Evolutionary conservation across 2,329 filamentous ascomycete species (phyloP).

Genomic region (Mycosphaerelloides madeirae): DNA sequence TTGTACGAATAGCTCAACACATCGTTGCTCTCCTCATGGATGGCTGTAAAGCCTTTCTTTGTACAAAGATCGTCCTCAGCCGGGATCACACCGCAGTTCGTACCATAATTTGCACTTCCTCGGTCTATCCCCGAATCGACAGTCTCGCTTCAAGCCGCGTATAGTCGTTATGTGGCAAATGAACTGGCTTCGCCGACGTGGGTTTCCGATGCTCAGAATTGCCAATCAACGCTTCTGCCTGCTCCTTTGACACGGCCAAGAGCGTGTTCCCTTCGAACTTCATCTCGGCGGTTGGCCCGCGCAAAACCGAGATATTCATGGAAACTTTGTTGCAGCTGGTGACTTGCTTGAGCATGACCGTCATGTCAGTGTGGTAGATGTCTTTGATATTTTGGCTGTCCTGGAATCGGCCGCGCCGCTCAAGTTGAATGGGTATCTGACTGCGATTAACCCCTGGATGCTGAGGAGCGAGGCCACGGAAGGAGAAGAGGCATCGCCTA

Average conservation of each 20-base stretch:
- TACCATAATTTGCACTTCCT: not conserved
- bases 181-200: conserved; percentile 1
- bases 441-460: conserved; percentile 2
- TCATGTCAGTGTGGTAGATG: conserved; percentile 1
- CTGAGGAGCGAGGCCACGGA: not conserved
- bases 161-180: conserved; percentile 4
- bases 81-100: not conserved
- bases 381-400: not conserved
- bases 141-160: conserved; percentile 2
- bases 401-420: not conserved
- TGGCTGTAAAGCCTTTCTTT: not conserved
- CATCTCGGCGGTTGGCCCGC: not conserved
- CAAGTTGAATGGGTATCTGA: conserved; percentile 1
- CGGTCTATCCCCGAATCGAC: not conserved
- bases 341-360: conserved; percentile 1
- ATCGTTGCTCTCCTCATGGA: not conserved
- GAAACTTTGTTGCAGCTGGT: conserved; percentile 3
- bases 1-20: conserved; percentile 5
- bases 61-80: conserved; percentile 2
- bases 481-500: not conserved
- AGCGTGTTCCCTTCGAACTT: not conserved
- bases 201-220: not conserved
- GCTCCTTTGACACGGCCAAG: not conserved
- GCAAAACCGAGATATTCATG: conserved; percentile 1
- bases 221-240: not conserved